Conservation (phyloP, 441 rosid genomes). For the Eugenia klotzschiana region DNA sequence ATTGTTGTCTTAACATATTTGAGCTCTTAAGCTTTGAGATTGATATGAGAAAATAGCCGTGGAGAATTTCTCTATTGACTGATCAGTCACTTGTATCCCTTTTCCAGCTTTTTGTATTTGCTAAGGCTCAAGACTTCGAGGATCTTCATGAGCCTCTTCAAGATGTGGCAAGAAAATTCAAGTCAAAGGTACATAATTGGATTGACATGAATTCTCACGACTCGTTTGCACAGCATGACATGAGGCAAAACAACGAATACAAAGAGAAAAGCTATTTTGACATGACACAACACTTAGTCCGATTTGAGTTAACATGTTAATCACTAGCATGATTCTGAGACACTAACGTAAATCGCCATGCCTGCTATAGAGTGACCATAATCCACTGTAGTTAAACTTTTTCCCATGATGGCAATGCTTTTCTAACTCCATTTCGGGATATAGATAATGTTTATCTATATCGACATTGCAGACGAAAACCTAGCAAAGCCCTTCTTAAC, state of each 20-base stretch:
- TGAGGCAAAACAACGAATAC: background rate
- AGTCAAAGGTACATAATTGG: conserved; percentile 30
- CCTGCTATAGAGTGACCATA: background rate
- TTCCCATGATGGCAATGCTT: background rate
- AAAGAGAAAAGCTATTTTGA: background rate
- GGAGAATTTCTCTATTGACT: background rate
- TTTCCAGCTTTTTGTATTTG: conserved; percentile 60
- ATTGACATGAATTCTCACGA: background rate
- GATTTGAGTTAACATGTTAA: background rate
- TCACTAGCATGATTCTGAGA: background rate
- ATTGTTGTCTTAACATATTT: background rate
- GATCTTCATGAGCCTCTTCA: conserved; percentile 47
- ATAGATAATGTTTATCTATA: conserved; percentile 63
- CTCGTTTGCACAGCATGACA: background rate
- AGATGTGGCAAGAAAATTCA: conserved; percentile 73
- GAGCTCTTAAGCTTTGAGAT: background rate
- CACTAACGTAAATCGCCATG: background rate
- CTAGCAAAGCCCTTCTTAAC: conserved; percentile 83
- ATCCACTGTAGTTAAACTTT: background rate
- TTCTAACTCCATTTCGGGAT: conserved; percentile 3
- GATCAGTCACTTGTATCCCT: background rate
- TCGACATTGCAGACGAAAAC: conserved; percentile 59
- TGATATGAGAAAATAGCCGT: background rate
- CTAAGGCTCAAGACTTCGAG: conserved; percentile 39
- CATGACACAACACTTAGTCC: background rate